Conservation (phyloP, 495 filamentous ascomycete genomes). For the Penicillium mononematosum region DNA sequence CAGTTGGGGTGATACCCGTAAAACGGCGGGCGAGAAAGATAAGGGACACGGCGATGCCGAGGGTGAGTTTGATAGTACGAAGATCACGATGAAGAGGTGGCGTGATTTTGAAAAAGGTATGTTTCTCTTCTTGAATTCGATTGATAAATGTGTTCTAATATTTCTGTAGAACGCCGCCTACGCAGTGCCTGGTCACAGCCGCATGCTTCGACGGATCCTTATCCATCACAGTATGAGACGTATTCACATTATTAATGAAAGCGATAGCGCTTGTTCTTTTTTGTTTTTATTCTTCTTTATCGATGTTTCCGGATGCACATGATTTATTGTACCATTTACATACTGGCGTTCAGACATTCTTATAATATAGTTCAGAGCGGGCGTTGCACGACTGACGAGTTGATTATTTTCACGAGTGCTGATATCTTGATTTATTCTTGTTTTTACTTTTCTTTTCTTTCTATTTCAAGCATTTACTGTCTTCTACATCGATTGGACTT, state of each 20-base stretch:
- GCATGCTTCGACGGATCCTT: constrained; percentile 17
- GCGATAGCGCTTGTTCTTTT: constrained; percentile 5
- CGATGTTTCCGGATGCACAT: constrained; percentile 9
- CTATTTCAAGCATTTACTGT: not conserved
- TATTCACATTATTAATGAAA: constrained; percentile 35
- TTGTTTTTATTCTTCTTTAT: constrained; percentile 6
- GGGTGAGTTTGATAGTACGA: constrained; percentile 95
- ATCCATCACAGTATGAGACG: constrained; percentile 29
- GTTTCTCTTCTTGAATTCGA: constrained; percentile 13
- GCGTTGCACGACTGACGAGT: constrained; percentile 17
- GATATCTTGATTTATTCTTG: not conserved
- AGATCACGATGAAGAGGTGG: constrained; percentile 99
- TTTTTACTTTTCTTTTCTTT: not conserved
- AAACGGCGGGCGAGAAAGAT: constrained; percentile 91
- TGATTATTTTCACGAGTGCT: constrained; percentile 10
- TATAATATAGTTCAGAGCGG: constrained; percentile 11
- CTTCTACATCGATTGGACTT: not conserved
- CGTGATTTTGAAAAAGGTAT: constrained; percentile 88
- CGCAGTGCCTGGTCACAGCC: constrained; percentile 26
- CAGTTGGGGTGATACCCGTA: constrained; percentile 97
- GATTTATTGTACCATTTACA: constrained; percentile 27
- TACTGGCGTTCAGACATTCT: constrained; percentile 18
- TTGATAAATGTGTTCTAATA: constrained; percentile 5
- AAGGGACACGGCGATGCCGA: constrained; percentile 80
- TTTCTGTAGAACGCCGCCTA: constrained; percentile 26